These are phyloP conservation scores for Royoungia palumana DNA, from an alignment of 768 basidiomycete genomes.

Conservation along the genomic window DNA sequence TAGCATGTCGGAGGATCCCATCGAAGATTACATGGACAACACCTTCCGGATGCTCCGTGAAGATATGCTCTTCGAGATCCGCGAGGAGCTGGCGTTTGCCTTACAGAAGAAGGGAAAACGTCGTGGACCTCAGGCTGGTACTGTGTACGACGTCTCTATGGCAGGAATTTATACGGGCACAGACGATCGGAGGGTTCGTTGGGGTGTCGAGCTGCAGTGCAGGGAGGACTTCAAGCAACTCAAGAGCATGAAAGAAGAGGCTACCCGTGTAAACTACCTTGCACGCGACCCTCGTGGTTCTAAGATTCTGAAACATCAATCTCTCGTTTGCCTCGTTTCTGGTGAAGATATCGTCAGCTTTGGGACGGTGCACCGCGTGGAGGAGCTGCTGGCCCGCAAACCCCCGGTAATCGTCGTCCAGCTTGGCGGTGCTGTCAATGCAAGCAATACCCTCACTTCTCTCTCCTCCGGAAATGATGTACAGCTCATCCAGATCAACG, in stretches of 20 bases:
- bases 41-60: conserved; percentile 64
- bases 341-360: conserved; percentile 51
- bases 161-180: conserved; percentile 35
- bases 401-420: conserved; percentile 54
- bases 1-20: conserved; percentile 26
- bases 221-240: conserved; percentile 34
- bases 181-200: conserved; percentile 26
- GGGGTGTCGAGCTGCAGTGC: conserved; percentile 41
- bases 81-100: conserved; percentile 47
- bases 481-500: conserved; percentile 53
- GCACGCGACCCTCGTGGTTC: conserved; percentile 28
- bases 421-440: conserved; percentile 42
- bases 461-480: conserved; percentile 34
- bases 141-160: conserved; percentile 34
- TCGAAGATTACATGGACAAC: conserved; percentile 53
- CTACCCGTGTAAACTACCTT: conserved; percentile 35
- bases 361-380: conserved; percentile 52
- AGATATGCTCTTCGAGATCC: conserved; percentile 57
- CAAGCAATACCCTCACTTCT: conserved; percentile 35
- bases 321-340: conserved; percentile 48
- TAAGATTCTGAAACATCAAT: conserved; percentile 50
- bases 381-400: conserved; percentile 43
- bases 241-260: conserved; percentile 17
- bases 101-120: conserved; percentile 35
- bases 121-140: conserved; percentile 33